Conservation (phyloP, 768 basidiomycete genomes). For the Strobilomyces echinocephalus region DNA sequence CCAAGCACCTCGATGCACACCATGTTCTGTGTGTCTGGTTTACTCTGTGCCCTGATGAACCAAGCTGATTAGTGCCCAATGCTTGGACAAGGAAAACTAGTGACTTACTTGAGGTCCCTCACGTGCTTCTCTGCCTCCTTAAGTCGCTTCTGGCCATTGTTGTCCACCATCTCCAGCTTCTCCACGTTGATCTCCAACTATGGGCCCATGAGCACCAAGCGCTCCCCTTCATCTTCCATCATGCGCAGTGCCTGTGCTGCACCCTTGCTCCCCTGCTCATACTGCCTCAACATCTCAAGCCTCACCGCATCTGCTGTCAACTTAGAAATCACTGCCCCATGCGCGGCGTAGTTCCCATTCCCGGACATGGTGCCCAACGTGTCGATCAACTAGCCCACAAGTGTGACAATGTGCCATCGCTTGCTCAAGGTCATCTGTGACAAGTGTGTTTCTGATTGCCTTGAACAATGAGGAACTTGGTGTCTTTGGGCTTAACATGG, state of each 20-base stretch:
- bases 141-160: constrained; percentile 49
- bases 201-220: constrained; percentile 55
- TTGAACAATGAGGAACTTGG: constrained; percentile 83
- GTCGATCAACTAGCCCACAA: constrained; percentile 91
- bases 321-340: constrained; percentile 93
- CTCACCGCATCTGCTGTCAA: constrained; percentile 71
- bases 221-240: constrained; percentile 62
- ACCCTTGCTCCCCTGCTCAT: constrained; percentile 68
- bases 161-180: constrained; percentile 80
- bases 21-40: constrained; percentile 77
- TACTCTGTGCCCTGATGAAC: constrained; percentile 61
- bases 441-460: constrained; percentile 80
- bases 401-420: constrained; percentile 94
- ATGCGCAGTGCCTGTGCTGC: constrained; percentile 50
- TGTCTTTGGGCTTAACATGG: constrained; percentile 88
- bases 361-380: constrained; percentile 96
- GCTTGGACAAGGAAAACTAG: not conserved
- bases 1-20: constrained; percentile 75
- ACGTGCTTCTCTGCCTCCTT: constrained; percentile 80
- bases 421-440: constrained; percentile 86
- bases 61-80: not conserved
- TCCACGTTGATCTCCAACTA: constrained; percentile 76
- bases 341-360: constrained; percentile 73
- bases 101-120: constrained; percentile 80
- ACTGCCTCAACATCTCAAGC: constrained; percentile 69